Evolutionary conservation across 306 rosid species (phyloP), one percentile per base, ranked within the genome.

Genomic region (Prunus davidiana): DNA sequence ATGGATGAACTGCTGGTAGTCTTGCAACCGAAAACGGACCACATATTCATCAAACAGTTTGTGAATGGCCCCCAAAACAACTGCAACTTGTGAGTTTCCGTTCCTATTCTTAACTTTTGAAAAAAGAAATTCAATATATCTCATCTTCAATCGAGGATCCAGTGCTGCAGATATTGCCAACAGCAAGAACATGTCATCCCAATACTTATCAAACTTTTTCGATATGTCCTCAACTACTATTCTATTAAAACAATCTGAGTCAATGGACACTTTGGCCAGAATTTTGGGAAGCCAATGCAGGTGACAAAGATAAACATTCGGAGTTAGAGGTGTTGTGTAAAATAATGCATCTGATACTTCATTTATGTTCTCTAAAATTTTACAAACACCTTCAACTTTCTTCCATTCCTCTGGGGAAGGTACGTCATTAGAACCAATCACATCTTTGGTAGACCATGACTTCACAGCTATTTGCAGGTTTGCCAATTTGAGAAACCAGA

Each of bases 131-230:
- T 78, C 81, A 12, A 78, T 20, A 27, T 30, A 78, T 4, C 49
- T 30, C 63, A 78, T 24, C 58, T 69, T 69, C 50, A 60, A 62
- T 54, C 55, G 76, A 69, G 76, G 81, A 64, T 78, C 76, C 70
- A 78, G 46, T 58, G 46, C 81, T n/a, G 64, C 47, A 61, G 76
- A 51, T 11, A 70, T 78, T n/a, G 81, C 71, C 76, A 70, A 49
- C 38, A 61, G 9, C 71, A 70, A n/a, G 76, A 78, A 78, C 55
- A 49, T 78, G 54, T 69, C 69, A 6, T 70, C 52, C 76, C 70
- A 70, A 16, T 61, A 78, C 69, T 78, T 49, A 20, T 50, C 76
- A 32, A 70, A 27, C 41, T 65, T 58, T 72, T 62, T 15, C 52
- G 60, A 14, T 76, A 69, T 60, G 45, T 43, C 64, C 7, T 49